A percentile compares a stretch with the other conserved stretches of the same genome.
Conservation (phyloP, 192 early-diverging fungal genomes). For the Backusella morwellensis region DNA sequence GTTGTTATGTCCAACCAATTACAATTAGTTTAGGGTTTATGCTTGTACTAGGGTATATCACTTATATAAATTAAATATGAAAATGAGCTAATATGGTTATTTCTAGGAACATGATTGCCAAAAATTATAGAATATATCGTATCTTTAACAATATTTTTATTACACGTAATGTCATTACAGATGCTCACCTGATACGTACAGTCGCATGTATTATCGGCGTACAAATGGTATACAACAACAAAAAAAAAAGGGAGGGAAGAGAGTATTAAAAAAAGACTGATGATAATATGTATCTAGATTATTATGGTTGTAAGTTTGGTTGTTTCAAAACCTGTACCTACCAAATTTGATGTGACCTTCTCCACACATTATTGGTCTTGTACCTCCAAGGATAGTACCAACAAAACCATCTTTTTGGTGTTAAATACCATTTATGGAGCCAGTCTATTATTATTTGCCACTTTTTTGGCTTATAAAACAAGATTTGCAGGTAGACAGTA, state of each 20-base stretch:
- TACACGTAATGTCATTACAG: constrained; percentile 45
- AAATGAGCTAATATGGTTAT: constrained; percentile 17
- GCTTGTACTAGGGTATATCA: constrained; percentile 31
- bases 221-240: constrained; percentile 35
- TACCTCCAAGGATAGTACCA: constrained; percentile 12
- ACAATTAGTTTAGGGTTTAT: constrained; percentile 42
- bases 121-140: constrained; percentile 52
- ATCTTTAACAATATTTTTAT: constrained; percentile 56
- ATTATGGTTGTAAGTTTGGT: constrained; percentile 38
- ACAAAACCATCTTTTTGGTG: constrained; percentile 27
- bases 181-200: constrained; percentile 42
- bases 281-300: constrained; percentile 12
- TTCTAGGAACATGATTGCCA: constrained; percentile 51
- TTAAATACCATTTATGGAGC: constrained; percentile 36
- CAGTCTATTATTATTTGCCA: constrained; percentile 37
- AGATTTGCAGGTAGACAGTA: constrained; percentile 43
- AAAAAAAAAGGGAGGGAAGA: background rate
- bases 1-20: constrained; percentile 39
- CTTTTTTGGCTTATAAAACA: constrained; percentile 50
- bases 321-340: constrained; percentile 29
- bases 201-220: constrained; percentile 33
- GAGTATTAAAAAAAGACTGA: background rate
- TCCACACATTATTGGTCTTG: constrained; percentile 45
- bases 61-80: background rate
- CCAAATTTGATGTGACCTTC: constrained; percentile 28